These are phyloP conservation scores for Fusarium sp. DNA, from an alignment of 2,329 filamentous ascomycete species.

Conservation along the genomic window DNA sequence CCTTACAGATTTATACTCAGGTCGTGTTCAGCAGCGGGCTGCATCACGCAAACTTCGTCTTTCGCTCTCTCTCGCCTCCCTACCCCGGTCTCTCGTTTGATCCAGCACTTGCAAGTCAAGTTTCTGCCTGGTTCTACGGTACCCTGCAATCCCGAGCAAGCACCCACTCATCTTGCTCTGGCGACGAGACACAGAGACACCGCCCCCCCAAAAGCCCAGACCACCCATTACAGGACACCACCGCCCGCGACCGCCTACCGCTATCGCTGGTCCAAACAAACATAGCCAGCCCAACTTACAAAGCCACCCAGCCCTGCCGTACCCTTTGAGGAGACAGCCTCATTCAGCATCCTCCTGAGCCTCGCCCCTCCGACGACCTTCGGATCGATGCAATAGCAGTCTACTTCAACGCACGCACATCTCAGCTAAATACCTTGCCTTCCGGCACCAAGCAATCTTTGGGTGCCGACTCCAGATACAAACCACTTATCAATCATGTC, in stretches of 20 bases:
- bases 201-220: slow-evolving; percentile 42
- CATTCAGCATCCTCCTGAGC: slow-evolving; percentile 31
- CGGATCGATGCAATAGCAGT: slow-evolving; percentile 43
- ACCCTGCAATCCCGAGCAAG: slow-evolving; percentile 42
- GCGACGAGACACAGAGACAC: slow-evolving; percentile 44
- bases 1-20: slow-evolving; percentile 19
- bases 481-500: slow-evolving; percentile 53
- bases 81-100: slow-evolving; percentile 42
- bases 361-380: slow-evolving; percentile 37
- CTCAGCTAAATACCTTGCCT: slow-evolving; percentile 27
- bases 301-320: slow-evolving; percentile 37
- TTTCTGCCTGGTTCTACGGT: slow-evolving; percentile 43
- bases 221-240: slow-evolving; percentile 28
- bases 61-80: slow-evolving; percentile 19
- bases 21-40: slow-evolving; percentile 47
- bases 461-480: slow-evolving; percentile 24
- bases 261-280: slow-evolving; percentile 32
- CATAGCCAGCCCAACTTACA: slow-evolving; percentile 40
- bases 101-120: slow-evolving; percentile 41
- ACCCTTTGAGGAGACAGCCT: slow-evolving; percentile 40
- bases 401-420: slow-evolving; percentile 11
- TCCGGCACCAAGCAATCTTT: slow-evolving; percentile 22
- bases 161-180: slow-evolving; percentile 42
- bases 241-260: slow-evolving; percentile 17
- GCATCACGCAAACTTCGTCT: slow-evolving; percentile 41